phyloP scores from a whole-genome alignment of 306 rosid species.

The Corylus avellana region DNA sequence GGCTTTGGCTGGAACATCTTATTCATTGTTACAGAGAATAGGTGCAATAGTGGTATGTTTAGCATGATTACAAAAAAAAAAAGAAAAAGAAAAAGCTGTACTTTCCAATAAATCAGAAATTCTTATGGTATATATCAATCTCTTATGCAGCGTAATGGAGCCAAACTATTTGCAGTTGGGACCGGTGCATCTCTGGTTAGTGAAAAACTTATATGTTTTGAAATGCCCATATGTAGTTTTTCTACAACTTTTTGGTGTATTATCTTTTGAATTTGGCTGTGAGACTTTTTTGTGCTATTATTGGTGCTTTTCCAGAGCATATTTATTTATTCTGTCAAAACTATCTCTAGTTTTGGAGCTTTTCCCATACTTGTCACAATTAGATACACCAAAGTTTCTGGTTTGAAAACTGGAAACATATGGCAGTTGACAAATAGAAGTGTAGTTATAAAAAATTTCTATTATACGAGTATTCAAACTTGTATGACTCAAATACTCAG shows the following conservation, averaged over 20 bases:
- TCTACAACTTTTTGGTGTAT: not conserved
- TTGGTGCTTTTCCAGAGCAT: not conserved
- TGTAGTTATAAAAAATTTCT: not conserved
- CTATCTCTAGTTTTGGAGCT: not conserved
- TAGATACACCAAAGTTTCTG: not conserved
- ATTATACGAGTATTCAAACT: not conserved
- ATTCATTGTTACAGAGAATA: constrained; percentile 50
- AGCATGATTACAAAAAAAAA: constrained; percentile 14
- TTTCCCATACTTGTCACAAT: not conserved
- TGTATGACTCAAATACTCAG: not conserved
- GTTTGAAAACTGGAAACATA: not conserved
- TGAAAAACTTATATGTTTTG: constrained; percentile 17
- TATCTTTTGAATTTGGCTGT: not conserved
- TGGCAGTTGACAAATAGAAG: not conserved
- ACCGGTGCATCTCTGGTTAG: constrained; percentile 89
- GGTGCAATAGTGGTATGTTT: constrained; percentile 66
- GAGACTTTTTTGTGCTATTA: not conserved
- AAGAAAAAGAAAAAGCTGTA: constrained; percentile 17
- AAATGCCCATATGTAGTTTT: not conserved
- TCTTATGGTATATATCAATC: not conserved
- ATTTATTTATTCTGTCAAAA: not conserved
- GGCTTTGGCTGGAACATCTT: constrained; percentile 54
- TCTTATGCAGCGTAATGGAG: constrained; percentile 74
- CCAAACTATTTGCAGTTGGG: constrained; percentile 92
- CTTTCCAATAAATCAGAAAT: not conserved